Evolutionary conservation across 1,139 yeast species (phyloP).

Genomic region (Waltiozyma sp.): DNA sequence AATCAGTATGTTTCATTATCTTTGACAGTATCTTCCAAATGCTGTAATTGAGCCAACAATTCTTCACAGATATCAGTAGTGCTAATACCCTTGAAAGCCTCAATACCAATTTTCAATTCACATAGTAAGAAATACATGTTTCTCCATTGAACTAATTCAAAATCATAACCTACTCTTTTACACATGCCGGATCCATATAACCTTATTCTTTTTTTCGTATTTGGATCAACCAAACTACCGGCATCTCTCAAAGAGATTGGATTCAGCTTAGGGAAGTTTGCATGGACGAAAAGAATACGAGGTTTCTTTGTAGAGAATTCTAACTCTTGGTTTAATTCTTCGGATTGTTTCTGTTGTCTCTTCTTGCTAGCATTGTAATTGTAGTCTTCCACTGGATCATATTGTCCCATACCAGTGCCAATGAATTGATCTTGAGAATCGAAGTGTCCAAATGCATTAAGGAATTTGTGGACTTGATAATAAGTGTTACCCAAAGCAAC

Average conservation of each 20-base stretch:
- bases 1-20: slow-evolving; percentile 15
- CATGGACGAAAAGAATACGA: slow-evolving; percentile 46
- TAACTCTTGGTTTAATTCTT: slow-evolving; percentile 14
- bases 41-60: slow-evolving; percentile 32
- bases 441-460: slow-evolving; percentile 44
- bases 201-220: slow-evolving; percentile 36
- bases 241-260: slow-evolving; percentile 39
- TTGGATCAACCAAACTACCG: slow-evolving; percentile 29
- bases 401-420: slow-evolving; percentile 70
- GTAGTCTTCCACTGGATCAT: slow-evolving; percentile 53
- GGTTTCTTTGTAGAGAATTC: slow-evolving; percentile 23
- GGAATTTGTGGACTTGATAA: slow-evolving; percentile 57
- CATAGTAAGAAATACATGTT: slow-evolving; percentile 49
- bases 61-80: slow-evolving; percentile 37
- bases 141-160: slow-evolving; percentile 51
- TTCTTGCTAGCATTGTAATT: slow-evolving; percentile 15
- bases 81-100: slow-evolving; percentile 34
- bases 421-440: slow-evolving; percentile 31
- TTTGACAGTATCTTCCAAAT: slow-evolving; percentile 25
- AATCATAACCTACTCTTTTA: slow-evolving; percentile 41
- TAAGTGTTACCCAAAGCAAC: slow-evolving; percentile 43
- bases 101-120: slow-evolving; percentile 34
- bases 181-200: slow-evolving; percentile 46
- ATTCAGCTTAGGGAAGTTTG: slow-evolving; percentile 55
- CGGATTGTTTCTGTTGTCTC: slow-evolving; percentile 12